Evolutionary conservation across 768 basidiomycete genomes (phyloP).

Genomic region (Russula griseocarnosa): DNA sequence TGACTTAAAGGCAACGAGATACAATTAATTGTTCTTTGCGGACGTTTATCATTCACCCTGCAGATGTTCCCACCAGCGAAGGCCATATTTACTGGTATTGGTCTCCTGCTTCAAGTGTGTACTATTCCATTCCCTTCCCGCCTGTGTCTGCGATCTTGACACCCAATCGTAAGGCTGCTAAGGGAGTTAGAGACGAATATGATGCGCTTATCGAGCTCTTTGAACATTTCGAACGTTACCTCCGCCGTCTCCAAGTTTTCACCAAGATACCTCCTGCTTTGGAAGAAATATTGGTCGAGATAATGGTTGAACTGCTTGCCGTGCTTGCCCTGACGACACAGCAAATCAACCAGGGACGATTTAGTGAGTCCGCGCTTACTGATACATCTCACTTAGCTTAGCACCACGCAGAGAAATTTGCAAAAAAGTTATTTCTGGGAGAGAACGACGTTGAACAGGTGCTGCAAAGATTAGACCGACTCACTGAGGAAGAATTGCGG

Average conservation of each 20-base stretch:
- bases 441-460: neutral
- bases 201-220: neutral
- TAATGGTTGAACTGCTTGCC: neutral
- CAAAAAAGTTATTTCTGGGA: neutral
- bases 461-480: constrained; percentile 1
- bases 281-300: neutral
- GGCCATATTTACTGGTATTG: constrained; percentile 2
- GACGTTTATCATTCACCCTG: neutral
- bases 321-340: neutral
- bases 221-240: neutral
- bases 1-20: neutral
- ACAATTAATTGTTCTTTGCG: fast-evolving
- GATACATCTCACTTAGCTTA: neutral
- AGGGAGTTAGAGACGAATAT: neutral
- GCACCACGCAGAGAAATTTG: neutral
- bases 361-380: neutral
- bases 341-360: neutral
- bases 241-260: neutral
- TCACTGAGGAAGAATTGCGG: neutral
- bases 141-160: no score
- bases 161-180: neutral
- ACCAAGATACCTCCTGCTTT: neutral
- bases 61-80: neutral
- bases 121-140: neutral
- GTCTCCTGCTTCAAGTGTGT: neutral